Conservation (phyloP, 1,284 basidiomycete genomes). For the Xerocomus nothofagi region DNA sequence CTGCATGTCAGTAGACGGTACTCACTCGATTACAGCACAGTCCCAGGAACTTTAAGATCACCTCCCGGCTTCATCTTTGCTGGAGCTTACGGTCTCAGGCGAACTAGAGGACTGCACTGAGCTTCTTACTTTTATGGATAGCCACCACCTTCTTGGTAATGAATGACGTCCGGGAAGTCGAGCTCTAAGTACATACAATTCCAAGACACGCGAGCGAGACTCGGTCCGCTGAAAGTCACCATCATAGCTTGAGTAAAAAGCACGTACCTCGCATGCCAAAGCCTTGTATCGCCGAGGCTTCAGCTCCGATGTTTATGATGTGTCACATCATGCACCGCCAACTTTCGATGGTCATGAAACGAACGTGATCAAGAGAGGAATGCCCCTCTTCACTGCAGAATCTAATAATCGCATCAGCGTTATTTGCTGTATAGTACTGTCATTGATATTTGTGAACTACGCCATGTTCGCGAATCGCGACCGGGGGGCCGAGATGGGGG, state of each 20-base stretch:
- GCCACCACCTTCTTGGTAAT: constrained; percentile 82
- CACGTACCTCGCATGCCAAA: no score
- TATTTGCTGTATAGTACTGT: no score
- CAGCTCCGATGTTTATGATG: no score
- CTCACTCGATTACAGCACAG: constrained; percentile 56
- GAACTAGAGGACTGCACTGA: constrained; percentile 57
- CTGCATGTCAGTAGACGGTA: constrained; percentile 80
- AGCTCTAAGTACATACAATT: constrained; percentile 85
- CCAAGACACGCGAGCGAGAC: constrained; percentile 45
- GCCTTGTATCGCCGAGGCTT: no score
- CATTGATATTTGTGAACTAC: no score
- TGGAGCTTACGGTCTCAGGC: constrained; percentile 40
- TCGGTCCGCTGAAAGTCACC: constrained; percentile 47
- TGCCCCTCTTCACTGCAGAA: no score
- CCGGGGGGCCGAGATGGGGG: no score
- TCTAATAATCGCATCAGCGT: no score
- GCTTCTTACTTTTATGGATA: constrained; percentile 68
- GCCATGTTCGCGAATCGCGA: no score
- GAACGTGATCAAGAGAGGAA: no score
- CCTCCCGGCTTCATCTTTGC: neutral
- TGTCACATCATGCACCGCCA: constrained; percentile 89
- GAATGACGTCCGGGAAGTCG: constrained; percentile 84
- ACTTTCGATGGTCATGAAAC: no score
- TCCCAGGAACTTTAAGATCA: constrained; percentile 42
- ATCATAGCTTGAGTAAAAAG: constrained; percentile 7